Percentiles rank a stretch among this genome's conserved stretches.
Conservation (phyloP, 441 rosid species). For the Aleurites moluccanus region DNA sequence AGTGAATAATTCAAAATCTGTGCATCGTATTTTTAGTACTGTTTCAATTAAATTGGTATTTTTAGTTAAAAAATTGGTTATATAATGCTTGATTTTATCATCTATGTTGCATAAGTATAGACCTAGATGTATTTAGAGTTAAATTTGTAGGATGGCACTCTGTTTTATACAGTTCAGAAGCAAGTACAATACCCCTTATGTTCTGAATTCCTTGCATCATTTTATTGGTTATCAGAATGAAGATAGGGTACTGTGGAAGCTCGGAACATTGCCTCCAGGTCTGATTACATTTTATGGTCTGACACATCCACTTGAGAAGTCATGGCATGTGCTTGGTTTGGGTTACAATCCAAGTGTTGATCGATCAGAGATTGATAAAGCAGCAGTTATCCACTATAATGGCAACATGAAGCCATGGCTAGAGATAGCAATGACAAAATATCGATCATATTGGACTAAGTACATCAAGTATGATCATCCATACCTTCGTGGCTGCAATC, state of each 20-base stretch:
- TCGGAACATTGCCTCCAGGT: conserved; percentile 97
- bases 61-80: not conserved
- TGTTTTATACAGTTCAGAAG: not conserved
- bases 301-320: conserved; percentile 80
- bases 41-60: not conserved
- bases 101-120: not conserved
- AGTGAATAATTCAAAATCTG: not conserved
- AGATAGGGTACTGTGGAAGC: conserved; percentile 91
- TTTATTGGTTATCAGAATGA: conserved; percentile 55
- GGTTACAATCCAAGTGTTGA: conserved; percentile 92
- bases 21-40: not conserved
- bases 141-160: not conserved
- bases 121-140: not conserved
- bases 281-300: conserved; percentile 85
- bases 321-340: conserved; percentile 96
- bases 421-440: conserved; percentile 93
- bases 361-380: conserved; percentile 70
- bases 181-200: not conserved
- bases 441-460: conserved; percentile 84
- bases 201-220: conserved; percentile 8
- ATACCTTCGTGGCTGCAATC: conserved; percentile 72
- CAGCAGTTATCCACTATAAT: conserved; percentile 92
- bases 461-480: conserved; percentile 87
- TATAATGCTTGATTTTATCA: not conserved
- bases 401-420: conserved; percentile 99